Evolutionary conservation across 768 basidiomycete species (phyloP).

Genomic region (Kwoniella shandongensis): DNA sequence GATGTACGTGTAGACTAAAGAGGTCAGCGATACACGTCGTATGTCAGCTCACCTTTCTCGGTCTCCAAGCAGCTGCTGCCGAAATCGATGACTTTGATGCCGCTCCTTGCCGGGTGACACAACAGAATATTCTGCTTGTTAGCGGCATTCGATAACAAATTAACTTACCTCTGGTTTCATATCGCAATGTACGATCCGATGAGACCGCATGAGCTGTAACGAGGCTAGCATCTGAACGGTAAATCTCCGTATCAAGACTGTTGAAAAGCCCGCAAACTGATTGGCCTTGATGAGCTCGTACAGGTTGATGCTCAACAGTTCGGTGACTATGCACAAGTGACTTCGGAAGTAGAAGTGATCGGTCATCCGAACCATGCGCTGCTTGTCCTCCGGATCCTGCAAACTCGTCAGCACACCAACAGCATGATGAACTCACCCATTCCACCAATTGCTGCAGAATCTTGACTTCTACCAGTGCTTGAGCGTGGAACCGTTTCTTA

Average conservation of each 20-base stretch:
- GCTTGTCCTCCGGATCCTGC: constrained; percentile 93
- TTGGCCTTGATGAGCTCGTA: constrained; percentile 99
- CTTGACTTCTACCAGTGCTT: constrained; percentile 98
- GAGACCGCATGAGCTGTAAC: constrained; percentile 88
- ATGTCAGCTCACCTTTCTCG: constrained; percentile 76
- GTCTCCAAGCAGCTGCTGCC: constrained; percentile 98
- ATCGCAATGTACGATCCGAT: constrained; percentile 97
- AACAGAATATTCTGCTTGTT: constrained; percentile 78
- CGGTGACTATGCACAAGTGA: constrained; percentile 97
- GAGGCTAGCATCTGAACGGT: constrained; percentile 93
- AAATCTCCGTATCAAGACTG: constrained; percentile 89
- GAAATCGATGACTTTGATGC: constrained; percentile 97
- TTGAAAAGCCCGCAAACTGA: constrained; percentile 97
- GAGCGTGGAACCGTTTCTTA: constrained; percentile 98
- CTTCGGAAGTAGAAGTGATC: constrained; percentile 98
- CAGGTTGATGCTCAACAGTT: constrained; percentile 94
- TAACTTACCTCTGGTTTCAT: constrained; percentile 87
- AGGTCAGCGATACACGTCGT: constrained; percentile 3
- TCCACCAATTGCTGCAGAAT: constrained; percentile 92
- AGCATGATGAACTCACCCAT: constrained; percentile 68
- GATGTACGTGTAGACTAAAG: constrained; percentile 94
- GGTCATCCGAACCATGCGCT: constrained; percentile 96
- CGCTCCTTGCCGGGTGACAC: constrained; percentile 91
- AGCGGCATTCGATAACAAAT: not conserved
- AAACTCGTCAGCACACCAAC: not conserved